Percentiles rank a stretch among this genome's conserved stretches.
phyloP scores from a whole-genome alignment of 176 grass and related monocot species.

The Tillandsia leiboldiana region DNA sequence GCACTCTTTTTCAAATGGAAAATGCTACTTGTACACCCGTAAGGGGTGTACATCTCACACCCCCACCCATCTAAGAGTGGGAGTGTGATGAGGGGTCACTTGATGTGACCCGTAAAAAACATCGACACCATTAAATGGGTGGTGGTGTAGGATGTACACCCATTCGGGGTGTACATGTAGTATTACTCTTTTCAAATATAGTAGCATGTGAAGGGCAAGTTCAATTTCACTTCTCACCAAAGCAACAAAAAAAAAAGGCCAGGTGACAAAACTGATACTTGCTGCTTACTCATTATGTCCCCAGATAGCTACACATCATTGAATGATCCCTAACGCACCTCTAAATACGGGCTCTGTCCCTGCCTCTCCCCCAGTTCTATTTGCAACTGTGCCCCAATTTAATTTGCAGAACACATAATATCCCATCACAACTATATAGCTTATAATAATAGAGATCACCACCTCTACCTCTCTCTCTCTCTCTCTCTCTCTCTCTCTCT shows the following conservation, averaged over 20 bases:
- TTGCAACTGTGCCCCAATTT: background rate
- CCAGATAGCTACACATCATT: slow-evolving; percentile 39
- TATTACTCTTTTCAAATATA: too few species aligned
- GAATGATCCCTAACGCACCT: slow-evolving; percentile 32
- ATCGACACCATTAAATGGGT: too few species aligned
- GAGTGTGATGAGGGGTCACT: too few species aligned
- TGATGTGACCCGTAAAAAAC: too few species aligned
- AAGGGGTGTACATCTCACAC: too few species aligned
- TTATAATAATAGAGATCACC: slow-evolving; percentile 1
- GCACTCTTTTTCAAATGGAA: too few species aligned
- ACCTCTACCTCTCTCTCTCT: background rate
- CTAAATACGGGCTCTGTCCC: slow-evolving; percentile 33
- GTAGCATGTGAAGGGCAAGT: too few species aligned
- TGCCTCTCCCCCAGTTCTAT: background rate
- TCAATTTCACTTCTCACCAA: slow-evolving; percentile 21
- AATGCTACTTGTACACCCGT: too few species aligned
- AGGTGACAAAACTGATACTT: slow-evolving; percentile 18
- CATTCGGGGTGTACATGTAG: too few species aligned
- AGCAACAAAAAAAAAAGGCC: slow-evolving; percentile 11
- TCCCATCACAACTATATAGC: slow-evolving; percentile 1
- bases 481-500: slow-evolving; percentile 18
- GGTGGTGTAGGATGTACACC: too few species aligned
- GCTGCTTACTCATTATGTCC: slow-evolving; percentile 1
- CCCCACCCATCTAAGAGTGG: too few species aligned
- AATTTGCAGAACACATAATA: background rate